Conservation (phyloP, 2,329 filamentous ascomycete species). For the Penicillium aurantiogriseum region DNA sequence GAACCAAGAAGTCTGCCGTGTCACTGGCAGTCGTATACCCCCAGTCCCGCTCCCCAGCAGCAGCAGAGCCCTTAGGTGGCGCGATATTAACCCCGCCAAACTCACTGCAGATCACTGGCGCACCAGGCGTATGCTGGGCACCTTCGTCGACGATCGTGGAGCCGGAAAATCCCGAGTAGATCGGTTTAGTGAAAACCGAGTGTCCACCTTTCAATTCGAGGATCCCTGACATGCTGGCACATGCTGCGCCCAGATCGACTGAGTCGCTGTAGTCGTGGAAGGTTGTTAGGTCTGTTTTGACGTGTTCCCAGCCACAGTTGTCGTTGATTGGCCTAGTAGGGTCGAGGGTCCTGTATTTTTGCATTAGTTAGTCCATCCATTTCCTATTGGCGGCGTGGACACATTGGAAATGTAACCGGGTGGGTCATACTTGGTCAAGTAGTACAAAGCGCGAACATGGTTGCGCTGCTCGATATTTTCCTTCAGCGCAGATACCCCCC, state of each 20-base stretch:
- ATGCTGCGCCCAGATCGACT: constrained; percentile 55
- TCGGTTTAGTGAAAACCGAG: constrained; percentile 54
- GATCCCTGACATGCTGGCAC: constrained; percentile 53
- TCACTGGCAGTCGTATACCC: constrained; percentile 67
- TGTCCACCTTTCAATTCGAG: constrained; percentile 53
- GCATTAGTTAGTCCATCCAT: not conserved
- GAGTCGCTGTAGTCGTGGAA: constrained; percentile 68
- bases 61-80: constrained; percentile 39
- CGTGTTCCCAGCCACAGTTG: constrained; percentile 71
- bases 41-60: constrained; percentile 56
- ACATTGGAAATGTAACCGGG: not conserved
- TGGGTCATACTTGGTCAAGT: constrained; percentile 57
- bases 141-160: constrained; percentile 47
- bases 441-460: constrained; percentile 64
- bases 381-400: too few relatives aligned
- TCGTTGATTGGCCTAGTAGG: constrained; percentile 65
- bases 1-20: constrained; percentile 57
- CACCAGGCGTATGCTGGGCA: constrained; percentile 52
- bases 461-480: constrained; percentile 59
- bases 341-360: constrained; percentile 52
- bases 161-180: constrained; percentile 38
- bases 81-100: constrained; percentile 69
- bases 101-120: constrained; percentile 65
- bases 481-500: constrained; percentile 62
- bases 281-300: constrained; percentile 62